Percentiles rank a stretch among this genome's conserved stretches.
These are phyloP conservation scores for Coix lacrymajobi DNA, from an alignment of 176 grass and related monocot species.

Conservation along the genomic window DNA sequence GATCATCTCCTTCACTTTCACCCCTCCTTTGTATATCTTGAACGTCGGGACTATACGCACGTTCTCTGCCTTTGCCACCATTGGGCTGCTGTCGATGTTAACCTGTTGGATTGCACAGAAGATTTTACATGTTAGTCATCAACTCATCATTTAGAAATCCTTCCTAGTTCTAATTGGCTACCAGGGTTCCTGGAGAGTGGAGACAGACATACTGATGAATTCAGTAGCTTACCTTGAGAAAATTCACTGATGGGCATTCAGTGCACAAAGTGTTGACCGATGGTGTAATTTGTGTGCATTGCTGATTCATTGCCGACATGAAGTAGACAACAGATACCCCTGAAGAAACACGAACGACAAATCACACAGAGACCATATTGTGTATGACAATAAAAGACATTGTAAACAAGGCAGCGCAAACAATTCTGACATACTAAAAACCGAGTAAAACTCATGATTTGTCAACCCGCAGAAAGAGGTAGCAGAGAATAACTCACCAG, in stretches of 20 bases:
- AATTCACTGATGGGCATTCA: constrained; percentile 79
- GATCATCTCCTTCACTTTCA: constrained; percentile 91
- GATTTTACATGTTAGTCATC: neutral
- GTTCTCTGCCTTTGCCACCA: constrained; percentile 69
- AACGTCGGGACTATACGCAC: constrained; percentile 82
- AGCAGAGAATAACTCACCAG: constrained; percentile 41
- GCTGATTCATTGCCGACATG: constrained; percentile 58
- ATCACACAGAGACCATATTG: neutral
- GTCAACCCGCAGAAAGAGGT: neutral
- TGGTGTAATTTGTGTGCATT: constrained; percentile 60
- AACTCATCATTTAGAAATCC: neutral
- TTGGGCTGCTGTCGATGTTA: constrained; percentile 57
- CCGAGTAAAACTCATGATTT: neutral
- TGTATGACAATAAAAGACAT: neutral
- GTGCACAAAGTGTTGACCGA: constrained; percentile 66
- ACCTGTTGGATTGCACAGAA: constrained; percentile 41
- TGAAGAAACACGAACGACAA: constrained; percentile 16
- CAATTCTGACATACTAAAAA: constrained; percentile 1
- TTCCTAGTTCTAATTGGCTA: neutral
- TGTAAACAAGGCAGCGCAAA: neutral
- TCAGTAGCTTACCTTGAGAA: constrained; percentile 62
- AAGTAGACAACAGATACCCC: constrained; percentile 84
- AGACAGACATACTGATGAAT: neutral
- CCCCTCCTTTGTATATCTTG: constrained; percentile 93
- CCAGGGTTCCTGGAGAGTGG: neutral